phyloP scores from a whole-genome alignment of 2,329 filamentous ascomycete species.

The Periconia digitata region DNA sequence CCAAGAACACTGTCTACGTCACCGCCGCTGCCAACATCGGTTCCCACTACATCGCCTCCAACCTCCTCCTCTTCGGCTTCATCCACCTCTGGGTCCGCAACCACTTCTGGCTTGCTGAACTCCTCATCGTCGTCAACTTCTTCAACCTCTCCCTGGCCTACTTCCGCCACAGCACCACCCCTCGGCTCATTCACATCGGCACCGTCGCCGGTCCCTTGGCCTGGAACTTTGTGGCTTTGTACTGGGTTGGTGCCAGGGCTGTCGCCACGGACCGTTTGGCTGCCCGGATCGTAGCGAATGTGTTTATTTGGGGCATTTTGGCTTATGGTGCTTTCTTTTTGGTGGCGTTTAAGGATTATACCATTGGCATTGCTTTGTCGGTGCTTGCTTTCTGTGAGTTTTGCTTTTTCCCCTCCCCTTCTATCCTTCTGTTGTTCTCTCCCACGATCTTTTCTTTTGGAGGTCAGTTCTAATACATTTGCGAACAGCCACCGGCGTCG shows the following conservation, averaged over 20 bases:
- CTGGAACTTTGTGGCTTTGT: slow-evolving; percentile 83
- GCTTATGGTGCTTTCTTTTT: slow-evolving; percentile 78
- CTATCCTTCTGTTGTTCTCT: too few species aligned
- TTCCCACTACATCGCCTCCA: slow-evolving; percentile 82
- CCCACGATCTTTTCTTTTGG: background rate
- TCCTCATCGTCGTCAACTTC: slow-evolving; percentile 79
- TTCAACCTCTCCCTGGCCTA: slow-evolving; percentile 78
- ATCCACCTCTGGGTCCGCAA: slow-evolving; percentile 79
- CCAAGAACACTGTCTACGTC: slow-evolving; percentile 62
- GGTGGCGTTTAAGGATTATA: slow-evolving; percentile 70
- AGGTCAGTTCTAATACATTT: background rate
- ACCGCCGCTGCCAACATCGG: slow-evolving; percentile 75
- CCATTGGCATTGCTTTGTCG: slow-evolving; percentile 77
- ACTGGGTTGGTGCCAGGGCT: slow-evolving; percentile 86
- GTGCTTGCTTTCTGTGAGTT: slow-evolving; percentile 68
- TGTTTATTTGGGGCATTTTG: slow-evolving; percentile 84
- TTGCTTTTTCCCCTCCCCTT: background rate
- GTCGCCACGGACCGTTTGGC: slow-evolving; percentile 65
- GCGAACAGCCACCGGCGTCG: slow-evolving; percentile 66
- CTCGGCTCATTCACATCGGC: slow-evolving; percentile 74
- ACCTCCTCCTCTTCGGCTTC: slow-evolving; percentile 79
- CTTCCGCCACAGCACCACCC: slow-evolving; percentile 73
- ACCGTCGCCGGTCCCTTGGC: slow-evolving; percentile 76
- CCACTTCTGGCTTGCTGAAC: slow-evolving; percentile 73
- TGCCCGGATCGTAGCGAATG: slow-evolving; percentile 79